Conservation (phyloP, 1,139 yeast species). For the Geotrichum carabidarum region DNA sequence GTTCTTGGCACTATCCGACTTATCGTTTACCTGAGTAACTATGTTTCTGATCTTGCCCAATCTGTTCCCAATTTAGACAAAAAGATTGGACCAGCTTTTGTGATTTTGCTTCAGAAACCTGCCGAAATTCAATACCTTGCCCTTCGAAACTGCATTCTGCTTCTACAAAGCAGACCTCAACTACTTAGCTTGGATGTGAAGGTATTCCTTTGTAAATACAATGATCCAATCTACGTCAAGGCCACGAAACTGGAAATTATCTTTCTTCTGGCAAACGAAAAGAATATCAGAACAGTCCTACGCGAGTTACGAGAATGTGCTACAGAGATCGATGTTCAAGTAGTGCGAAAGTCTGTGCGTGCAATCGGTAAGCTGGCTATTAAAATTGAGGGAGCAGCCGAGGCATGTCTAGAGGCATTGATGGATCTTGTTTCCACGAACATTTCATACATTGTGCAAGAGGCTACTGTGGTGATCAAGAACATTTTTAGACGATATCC, state of each 20-base stretch:
- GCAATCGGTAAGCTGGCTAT: slow-evolving; percentile 89
- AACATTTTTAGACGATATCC: slow-evolving; percentile 78
- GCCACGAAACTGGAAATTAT: slow-evolving; percentile 87
- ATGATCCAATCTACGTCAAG: slow-evolving; percentile 83
- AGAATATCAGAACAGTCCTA: slow-evolving; percentile 57
- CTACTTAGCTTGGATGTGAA: slow-evolving; percentile 63
- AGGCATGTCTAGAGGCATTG: slow-evolving; percentile 59
- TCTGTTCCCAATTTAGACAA: slow-evolving; percentile 52
- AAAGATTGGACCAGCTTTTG: slow-evolving; percentile 66
- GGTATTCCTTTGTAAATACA: slow-evolving; percentile 73
- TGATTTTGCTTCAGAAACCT: slow-evolving; percentile 68
- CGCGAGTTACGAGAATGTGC: slow-evolving; percentile 82
- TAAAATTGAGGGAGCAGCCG: slow-evolving; percentile 56
- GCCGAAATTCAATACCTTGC: slow-evolving; percentile 81
- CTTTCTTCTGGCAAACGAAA: slow-evolving; percentile 65
- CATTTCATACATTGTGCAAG: slow-evolving; percentile 73
- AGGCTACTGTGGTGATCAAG: slow-evolving; percentile 68
- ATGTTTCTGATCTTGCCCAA: slow-evolving; percentile 42
- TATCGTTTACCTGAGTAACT: slow-evolving; percentile 67
- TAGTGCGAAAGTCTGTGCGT: slow-evolving; percentile 80
- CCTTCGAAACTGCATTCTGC: slow-evolving; percentile 70
- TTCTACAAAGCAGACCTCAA: slow-evolving; percentile 62
- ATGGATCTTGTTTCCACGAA: slow-evolving; percentile 59
- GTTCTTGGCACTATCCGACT: slow-evolving; percentile 72
- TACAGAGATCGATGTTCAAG: slow-evolving; percentile 75